Evolutionary conservation across 2,329 filamentous ascomycete species (phyloP), one percentile per base, ranked within the genome.

Genomic region (Trichophyton rubrum): DNA sequence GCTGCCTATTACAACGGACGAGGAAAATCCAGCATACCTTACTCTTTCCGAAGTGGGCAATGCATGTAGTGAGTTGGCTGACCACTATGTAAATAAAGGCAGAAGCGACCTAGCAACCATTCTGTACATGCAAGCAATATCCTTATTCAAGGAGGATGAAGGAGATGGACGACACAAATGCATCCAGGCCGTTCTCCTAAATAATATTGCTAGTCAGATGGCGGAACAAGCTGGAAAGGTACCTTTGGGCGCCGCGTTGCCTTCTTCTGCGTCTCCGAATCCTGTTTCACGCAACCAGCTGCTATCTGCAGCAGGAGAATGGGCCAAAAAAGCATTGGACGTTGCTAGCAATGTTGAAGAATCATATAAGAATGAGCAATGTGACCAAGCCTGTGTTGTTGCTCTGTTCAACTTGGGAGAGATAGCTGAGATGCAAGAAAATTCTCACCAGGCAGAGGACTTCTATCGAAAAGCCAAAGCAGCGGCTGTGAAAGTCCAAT

Each of bases 401-500:
- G 88, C 91, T 6, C 84, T 88, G n/a, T 88, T 89, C 72, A 95
- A 95, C 70, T 81, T 96, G 59, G 92, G 85, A 24, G 88, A 95
- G 67, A 86, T 96, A 66, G 86, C 88, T 0, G 84, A 88, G 65
- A 85, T 93, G 81, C 75, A 85, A 62, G 86, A 87, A 1, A 81
- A 88, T 66, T 68, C 78, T 1, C 76, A 77, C 3, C 80, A 87
- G 65, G 90, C 92, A 1, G 80, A 80, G 67, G 79, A 78, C 66
- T 82, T 82, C 68, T 96, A 88, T 69, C 75, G 80, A 59, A 82
- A 95, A 70, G 86, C 88, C 8, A 80, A 83, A 79, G 56, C 38
- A 33, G 27, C 56, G 13, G 75, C 79, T 2, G 75, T 76, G 63
- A 73, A 72, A 2, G 68, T 82, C 40, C 75, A 67, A 5, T 73